These are phyloP conservation scores for Paradendryphiella salina DNA, from an alignment of 2,329 filamentous ascomycete genomes.

Conservation along the genomic window DNA sequence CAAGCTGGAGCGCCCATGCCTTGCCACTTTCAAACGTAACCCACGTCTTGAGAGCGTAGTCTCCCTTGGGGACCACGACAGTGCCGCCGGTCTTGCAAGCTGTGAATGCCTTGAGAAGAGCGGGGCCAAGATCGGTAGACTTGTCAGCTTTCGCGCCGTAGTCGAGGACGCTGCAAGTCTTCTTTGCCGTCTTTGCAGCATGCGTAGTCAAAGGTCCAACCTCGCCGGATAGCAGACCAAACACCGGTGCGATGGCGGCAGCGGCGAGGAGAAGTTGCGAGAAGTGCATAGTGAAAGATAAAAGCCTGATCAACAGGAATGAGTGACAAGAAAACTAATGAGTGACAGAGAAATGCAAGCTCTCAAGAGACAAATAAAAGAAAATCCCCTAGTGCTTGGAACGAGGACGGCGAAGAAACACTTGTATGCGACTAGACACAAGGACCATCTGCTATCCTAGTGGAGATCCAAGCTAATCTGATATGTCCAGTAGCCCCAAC, in stretches of 20 bases:
- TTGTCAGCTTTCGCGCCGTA: conserved; percentile 58
- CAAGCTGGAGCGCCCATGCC: conserved; percentile 57
- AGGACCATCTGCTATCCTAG: no score
- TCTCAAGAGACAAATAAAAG: no score
- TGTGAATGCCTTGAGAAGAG: conserved; percentile 54
- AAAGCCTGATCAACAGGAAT: no score
- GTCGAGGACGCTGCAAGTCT: conserved; percentile 57
- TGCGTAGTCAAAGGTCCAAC: conserved; percentile 41
- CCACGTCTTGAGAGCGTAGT: conserved; percentile 57
- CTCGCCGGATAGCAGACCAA: conserved; percentile 41
- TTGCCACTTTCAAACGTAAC: conserved; percentile 54
- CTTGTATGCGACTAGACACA: no score
- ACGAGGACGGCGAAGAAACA: no score
- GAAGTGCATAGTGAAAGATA: conserved; percentile 28
- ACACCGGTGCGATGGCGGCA: conserved; percentile 22
- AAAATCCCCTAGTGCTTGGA: no score
- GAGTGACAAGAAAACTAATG: no score
- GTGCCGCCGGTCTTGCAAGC: conserved; percentile 57
- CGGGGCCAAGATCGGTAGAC: conserved; percentile 56
- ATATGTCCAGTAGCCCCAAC: no score
- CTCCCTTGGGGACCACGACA: conserved; percentile 55
- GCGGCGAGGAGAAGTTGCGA: conserved; percentile 27
- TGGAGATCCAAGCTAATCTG: no score
- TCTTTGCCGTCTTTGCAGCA: conserved; percentile 51
- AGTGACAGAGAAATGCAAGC: no score